Percentiles rank a stretch among this genome's conserved stretches.
These are phyloP conservation scores for Suillus americanus DNA, from an alignment of 768 basidiomycete genomes.

Conservation along the genomic window DNA sequence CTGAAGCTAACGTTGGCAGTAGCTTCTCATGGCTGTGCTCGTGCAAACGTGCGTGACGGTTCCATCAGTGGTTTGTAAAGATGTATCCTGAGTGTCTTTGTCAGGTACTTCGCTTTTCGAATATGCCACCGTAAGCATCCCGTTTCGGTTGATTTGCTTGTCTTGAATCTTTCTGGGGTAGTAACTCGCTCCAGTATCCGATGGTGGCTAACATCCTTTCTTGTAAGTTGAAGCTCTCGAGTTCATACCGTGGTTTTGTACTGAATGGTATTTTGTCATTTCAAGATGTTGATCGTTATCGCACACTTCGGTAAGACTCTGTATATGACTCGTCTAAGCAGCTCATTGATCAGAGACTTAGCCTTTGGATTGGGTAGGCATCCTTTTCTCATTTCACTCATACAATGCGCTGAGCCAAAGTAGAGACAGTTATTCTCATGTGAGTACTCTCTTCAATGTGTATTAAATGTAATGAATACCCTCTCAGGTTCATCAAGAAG, in stretches of 20 bases:
- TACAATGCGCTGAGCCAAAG: neutral
- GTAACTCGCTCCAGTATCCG: conserved; percentile 33
- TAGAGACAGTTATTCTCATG: conserved; percentile 14
- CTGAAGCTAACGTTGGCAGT: neutral
- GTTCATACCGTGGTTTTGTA: neutral
- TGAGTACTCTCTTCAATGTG: neutral
- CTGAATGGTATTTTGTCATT: neutral
- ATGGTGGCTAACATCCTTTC: conserved; percentile 38
- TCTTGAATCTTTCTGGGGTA: conserved; percentile 12
- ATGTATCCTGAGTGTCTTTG: neutral
- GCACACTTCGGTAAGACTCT: conserved; percentile 40
- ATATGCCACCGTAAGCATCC: conserved; percentile 9
- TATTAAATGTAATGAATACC: neutral
- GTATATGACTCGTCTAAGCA: conserved; percentile 20
- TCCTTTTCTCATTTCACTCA: neutral
- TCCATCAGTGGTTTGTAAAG: neutral
- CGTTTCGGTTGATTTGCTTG: neutral
- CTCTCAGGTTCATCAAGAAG: conserved; percentile 37
- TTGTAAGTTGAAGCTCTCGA: conserved; percentile 13
- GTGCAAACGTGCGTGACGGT: conserved; percentile 39
- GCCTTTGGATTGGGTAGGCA: conserved; percentile 39
- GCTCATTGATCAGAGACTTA: neutral
- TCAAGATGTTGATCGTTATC: conserved; percentile 31
- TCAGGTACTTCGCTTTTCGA: conserved; percentile 10
- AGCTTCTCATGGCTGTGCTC: conserved; percentile 43